Percentiles rank a stretch among this genome's conserved stretches.
These are phyloP conservation scores for Silene vulgaris DNA, from an alignment of 179 eudicot genomes.

Conservation along the genomic window DNA sequence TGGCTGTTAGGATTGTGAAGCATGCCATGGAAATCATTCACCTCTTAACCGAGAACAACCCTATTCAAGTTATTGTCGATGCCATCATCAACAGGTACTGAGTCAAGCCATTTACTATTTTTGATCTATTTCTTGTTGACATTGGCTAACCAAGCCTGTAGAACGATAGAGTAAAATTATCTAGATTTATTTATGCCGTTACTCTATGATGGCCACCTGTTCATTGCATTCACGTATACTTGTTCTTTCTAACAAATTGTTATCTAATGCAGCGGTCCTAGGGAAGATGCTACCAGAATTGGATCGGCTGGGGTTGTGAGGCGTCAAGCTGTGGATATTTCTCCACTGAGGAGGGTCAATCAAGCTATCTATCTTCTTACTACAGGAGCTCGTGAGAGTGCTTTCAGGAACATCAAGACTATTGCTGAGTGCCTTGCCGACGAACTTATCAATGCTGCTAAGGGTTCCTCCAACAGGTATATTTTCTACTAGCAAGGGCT, in stretches of 20 bases:
- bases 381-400: slow-evolving; percentile 87
- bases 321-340: slow-evolving; percentile 92
- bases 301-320: slow-evolving; percentile 96
- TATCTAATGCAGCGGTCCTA: slow-evolving; percentile 40
- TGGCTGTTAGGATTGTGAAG: slow-evolving; percentile 63
- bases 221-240: no score
- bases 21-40: slow-evolving; percentile 70
- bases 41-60: slow-evolving; percentile 55
- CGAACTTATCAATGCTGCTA: slow-evolving; percentile 91
- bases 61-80: slow-evolving; percentile 64
- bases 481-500: background rate
- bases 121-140: background rate
- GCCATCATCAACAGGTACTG: slow-evolving; percentile 61
- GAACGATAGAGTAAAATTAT: no score
- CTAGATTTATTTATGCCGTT: background rate
- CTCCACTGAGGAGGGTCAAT: slow-evolving; percentile 79
- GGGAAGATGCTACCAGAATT: slow-evolving; percentile 89
- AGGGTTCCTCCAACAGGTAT: slow-evolving; percentile 94
- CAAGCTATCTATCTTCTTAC: slow-evolving; percentile 85
- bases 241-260: background rate
- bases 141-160: no score
- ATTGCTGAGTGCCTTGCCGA: slow-evolving; percentile 92
- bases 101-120: background rate
- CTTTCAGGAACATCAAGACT: slow-evolving; percentile 83
- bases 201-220: background rate